Evolutionary conservation across 2,329 filamentous ascomycete genomes (phyloP).

Genomic region (Cladobotryum mycophilum): DNA sequence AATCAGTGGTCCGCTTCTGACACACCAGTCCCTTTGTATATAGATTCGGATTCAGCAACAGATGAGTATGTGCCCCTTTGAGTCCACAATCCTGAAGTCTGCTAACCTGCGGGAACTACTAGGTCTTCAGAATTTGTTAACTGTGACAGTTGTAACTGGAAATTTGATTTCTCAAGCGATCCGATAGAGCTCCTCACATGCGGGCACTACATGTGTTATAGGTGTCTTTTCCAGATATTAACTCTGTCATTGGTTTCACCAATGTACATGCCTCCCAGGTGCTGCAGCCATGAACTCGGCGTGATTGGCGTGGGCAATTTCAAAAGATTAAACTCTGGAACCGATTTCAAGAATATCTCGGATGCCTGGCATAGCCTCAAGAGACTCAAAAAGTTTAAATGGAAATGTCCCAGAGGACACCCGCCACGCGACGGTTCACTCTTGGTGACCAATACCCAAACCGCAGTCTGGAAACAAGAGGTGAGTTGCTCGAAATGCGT

Average conservation of each 20-base stretch:
- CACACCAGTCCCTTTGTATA: too few relatives aligned
- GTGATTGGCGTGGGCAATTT: not conserved
- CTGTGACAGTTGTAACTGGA: not conserved
- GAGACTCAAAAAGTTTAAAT: not conserved
- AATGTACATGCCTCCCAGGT: not conserved
- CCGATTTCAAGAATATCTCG: not conserved
- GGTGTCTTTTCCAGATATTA: not conserved
- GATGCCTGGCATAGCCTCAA: not conserved
- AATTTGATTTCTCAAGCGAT: too few relatives aligned
- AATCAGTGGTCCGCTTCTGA: too few relatives aligned
- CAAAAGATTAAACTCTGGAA: not conserved
- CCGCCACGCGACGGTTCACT: too few relatives aligned
- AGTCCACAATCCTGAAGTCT: too few relatives aligned
- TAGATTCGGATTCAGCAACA: too few relatives aligned
- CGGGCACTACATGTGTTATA: not conserved
- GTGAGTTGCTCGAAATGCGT: too few relatives aligned
- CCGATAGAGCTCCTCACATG: not conserved
- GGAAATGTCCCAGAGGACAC: not conserved
- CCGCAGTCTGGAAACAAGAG: too few relatives aligned
- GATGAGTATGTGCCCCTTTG: too few relatives aligned
- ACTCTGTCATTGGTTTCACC: not conserved
- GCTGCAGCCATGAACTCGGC: not conserved
- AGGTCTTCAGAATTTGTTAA: too few relatives aligned
- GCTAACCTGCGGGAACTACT: too few relatives aligned
- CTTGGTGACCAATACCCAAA: too few relatives aligned